Evolutionary conservation across 257 asterid genomes (phyloP).

Genomic region (Coffea canephora): DNA sequence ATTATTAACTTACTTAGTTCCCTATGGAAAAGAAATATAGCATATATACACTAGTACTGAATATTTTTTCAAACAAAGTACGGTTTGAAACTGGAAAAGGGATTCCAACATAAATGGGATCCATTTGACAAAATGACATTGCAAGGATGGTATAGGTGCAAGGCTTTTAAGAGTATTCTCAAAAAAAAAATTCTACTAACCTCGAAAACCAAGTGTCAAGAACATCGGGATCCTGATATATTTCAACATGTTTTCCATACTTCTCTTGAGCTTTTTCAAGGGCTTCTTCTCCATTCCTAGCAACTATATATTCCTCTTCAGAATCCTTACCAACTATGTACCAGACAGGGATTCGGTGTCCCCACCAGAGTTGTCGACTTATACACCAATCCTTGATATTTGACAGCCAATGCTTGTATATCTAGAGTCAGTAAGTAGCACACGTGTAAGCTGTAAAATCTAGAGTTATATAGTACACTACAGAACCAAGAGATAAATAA

Average conservation of each 20-base stretch:
- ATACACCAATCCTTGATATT: slow-evolving; percentile 99
- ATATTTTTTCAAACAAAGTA: background rate
- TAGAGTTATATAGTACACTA: background rate
- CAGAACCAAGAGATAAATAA: background rate
- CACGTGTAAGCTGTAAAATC: slow-evolving; percentile 21
- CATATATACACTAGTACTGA: background rate
- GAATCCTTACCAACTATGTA: slow-evolving; percentile 80
- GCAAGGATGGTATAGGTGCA: background rate
- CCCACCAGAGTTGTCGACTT: slow-evolving; percentile 99
- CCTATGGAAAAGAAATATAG: no score
- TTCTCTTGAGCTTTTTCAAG: slow-evolving; percentile 63
- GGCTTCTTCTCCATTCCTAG: slow-evolving; percentile 85
- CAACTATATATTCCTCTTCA: slow-evolving; percentile 90
- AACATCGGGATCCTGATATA: slow-evolving; percentile 97
- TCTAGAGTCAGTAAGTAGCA: slow-evolving; percentile 44
- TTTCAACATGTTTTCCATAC: slow-evolving; percentile 74
- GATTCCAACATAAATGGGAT: background rate
- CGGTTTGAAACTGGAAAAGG: background rate
- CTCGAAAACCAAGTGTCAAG: slow-evolving; percentile 99
- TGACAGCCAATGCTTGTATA: slow-evolving; percentile 93
- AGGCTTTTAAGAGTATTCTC: background rate
- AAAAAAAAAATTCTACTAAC: slow-evolving; percentile 31
- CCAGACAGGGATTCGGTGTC: slow-evolving; percentile 99
- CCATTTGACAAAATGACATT: no score
- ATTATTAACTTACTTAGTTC: no score